Conservation (phyloP, 2,329 filamentous ascomycete genomes). For the Magnaporthiopsis incrustans region DNA sequence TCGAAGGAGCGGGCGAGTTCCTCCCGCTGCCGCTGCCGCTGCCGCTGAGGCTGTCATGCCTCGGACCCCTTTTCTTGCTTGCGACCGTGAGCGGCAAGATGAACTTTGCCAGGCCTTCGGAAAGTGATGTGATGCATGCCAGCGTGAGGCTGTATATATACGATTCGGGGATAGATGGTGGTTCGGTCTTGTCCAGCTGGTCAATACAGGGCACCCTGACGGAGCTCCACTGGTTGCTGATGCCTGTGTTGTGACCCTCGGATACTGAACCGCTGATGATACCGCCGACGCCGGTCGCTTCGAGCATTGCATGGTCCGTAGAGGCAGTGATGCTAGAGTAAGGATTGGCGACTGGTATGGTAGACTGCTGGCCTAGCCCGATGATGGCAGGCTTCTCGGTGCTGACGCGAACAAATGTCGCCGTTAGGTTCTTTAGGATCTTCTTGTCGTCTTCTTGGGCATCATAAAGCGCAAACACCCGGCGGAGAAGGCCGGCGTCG, state of each 20-base stretch:
- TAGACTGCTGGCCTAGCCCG: slow-evolving; percentile 81
- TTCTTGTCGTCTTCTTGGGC: slow-evolving; percentile 61
- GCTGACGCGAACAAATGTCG: slow-evolving; percentile 83
- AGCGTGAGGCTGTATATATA: slow-evolving; percentile 88
- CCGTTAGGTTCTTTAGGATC: slow-evolving; percentile 74
- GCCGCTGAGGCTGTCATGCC: slow-evolving; percentile 28
- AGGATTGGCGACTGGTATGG: slow-evolving; percentile 59
- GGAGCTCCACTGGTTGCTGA: slow-evolving; percentile 87
- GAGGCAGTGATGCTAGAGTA: slow-evolving; percentile 47
- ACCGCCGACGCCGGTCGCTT: slow-evolving; percentile 79
- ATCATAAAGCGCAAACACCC: slow-evolving; percentile 77
- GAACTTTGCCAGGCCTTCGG: slow-evolving; percentile 88
- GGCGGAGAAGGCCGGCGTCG: slow-evolving; percentile 68
- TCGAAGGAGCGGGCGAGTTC: slow-evolving; percentile 32
- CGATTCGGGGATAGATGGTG: slow-evolving; percentile 77
- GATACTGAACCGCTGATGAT: slow-evolving; percentile 69
- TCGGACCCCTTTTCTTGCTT: slow-evolving; percentile 40
- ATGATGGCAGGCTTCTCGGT: slow-evolving; percentile 87
- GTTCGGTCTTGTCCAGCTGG: slow-evolving; percentile 84
- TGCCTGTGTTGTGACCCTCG: slow-evolving; percentile 62
- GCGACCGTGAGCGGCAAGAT: slow-evolving; percentile 81
- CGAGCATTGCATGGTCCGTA: slow-evolving; percentile 78
- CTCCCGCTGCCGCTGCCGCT: slow-evolving; percentile 34
- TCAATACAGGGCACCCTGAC: slow-evolving; percentile 85
- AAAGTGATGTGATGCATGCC: slow-evolving; percentile 81